Base-by-base conservation (phyloP, 1,284 basidiomycete genomes). In the Fomitopsis palustris region DNA sequence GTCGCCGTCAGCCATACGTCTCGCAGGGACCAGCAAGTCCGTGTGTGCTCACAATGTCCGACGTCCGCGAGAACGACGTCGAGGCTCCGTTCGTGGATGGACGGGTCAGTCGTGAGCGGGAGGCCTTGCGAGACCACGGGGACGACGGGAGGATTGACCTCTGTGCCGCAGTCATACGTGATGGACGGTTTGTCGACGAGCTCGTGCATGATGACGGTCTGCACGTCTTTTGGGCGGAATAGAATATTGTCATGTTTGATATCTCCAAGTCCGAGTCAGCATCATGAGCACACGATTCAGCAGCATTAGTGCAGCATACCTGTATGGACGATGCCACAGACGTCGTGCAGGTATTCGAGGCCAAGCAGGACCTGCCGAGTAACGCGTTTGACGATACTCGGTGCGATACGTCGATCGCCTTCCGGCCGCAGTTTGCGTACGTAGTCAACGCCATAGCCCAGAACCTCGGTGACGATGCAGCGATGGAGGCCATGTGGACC, bases 201-300 rank as follows among this genome's bases (percentile, higher is more conserved):
- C 33, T 63, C 61, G 51, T 56, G 56, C 8, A 54, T 54, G 23
- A 66, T 43, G 27, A 62, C 57, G 17, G 54, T 25, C 3, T 56
- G n/a, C 3, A 64, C 21, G 42, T 65, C 59, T 53, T 21, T 25
- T 5, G 53, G 54, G 5, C 43, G 38, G 61, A 80, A 76, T 23
- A 80, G 72, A 52, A 81, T 78, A 65, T 81, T 81, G 58, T 79
- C 78, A 19, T 77, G 78, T 65, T 81, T 81, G 58, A 81, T 68
- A 67, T 81, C 79, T 69, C 21, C 14, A 16, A 41, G 19, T 69
- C 21, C 14, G 19, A 41, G 19, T 14, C 27, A 7, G 23, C 53
- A 39, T 2, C 21, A 41, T 31, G 17, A 42, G 33, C 23, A 4
- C 42, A 27, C 14, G 29, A 21, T 14, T 1, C n/a, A 17, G 16